Evolutionary conservation across 305 asterid species (phyloP).

Genomic region (Petunia hybrid): DNA sequence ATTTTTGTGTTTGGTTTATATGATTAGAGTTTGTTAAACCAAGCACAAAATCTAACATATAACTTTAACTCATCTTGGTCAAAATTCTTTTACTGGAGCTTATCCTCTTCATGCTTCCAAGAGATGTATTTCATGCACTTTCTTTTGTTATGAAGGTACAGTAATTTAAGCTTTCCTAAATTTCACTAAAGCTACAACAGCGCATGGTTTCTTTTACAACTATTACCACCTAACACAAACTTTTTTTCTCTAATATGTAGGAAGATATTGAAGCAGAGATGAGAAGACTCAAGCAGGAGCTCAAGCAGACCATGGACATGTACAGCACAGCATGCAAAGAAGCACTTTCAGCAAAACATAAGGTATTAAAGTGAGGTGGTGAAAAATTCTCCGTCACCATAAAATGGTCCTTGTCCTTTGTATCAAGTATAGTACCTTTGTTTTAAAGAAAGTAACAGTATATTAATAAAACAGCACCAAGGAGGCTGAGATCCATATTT

Average conservation of each 20-base stretch:
- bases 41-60: neutral
- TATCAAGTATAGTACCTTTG: neutral
- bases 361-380: conserved; percentile 43
- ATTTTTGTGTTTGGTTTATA: too few relatives aligned
- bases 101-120: conserved; percentile 12
- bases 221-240: neutral
- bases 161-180: conserved; percentile 1
- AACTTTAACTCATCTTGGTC: neutral
- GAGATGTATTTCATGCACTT: neutral
- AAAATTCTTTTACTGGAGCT: neutral
- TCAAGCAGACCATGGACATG: conserved; percentile 93
- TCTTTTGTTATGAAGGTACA: neutral
- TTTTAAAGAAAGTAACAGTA: too few relatives aligned
- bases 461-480: neutral
- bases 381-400: neutral
- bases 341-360: conserved; percentile 85
- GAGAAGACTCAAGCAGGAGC: conserved; percentile 93
- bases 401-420: neutral
- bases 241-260: conserved; percentile 45
- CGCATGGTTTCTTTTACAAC: conserved; percentile 2
- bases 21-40: neutral
- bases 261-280: conserved; percentile 92
- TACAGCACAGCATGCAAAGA: conserved; percentile 96
- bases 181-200: conserved; percentile 1
- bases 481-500: neutral